Base-by-base conservation (phyloP, 257 asterid species). In the Cordia subcordata region DNA sequence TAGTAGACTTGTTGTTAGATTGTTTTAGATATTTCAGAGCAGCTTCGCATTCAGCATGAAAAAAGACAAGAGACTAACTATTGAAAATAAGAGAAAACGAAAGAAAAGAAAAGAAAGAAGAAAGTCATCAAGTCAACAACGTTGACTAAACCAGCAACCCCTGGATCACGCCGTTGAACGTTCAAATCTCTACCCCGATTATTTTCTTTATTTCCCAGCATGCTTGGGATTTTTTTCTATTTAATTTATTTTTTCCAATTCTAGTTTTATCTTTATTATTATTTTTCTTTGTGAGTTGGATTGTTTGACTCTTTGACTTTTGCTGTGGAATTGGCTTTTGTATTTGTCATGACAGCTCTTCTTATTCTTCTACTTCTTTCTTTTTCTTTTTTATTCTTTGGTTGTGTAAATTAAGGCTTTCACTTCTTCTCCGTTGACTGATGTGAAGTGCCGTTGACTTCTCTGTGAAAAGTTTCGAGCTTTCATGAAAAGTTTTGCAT, bases 101-200 rank as follows among this genome's bases (percentile, higher is more conserved):
- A n/a, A 39, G 12, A 42, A 42, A 11, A 42, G 47, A 42, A 42
- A 67, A 62, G n/a, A n/a, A n/a, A n/a, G n/a, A n/a, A n/a, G n/a
- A n/a, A n/a, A n/a, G n/a, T n/a, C n/a, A n/a, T n/a, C n/a, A n/a
- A n/a, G n/a, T n/a, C 63, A 52, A 57, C 42, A 73, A 67, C 64
- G 68, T 73, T 68, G 78, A 73, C 79, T 38, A 51, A 61, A 51
- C 47, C 12, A 42, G 8, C 47, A 11, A 3, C 47, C 47, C 47
- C 3, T 6, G 3, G 6, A 27, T 8, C 15, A 42, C 47, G 47
- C 47, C 47, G 15, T 42, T 42, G 47, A 42, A 42, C 12, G 14
- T 42, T 42, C 47, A 42, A 42, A 42, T 42, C 47, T 42, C 47
- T 11, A 42, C 47, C 10, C 15, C 47, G 8, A 10, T 42, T 42